phyloP scores from a whole-genome alignment of 2,329 filamentous ascomycete species.

The Microsporum canis region DNA sequence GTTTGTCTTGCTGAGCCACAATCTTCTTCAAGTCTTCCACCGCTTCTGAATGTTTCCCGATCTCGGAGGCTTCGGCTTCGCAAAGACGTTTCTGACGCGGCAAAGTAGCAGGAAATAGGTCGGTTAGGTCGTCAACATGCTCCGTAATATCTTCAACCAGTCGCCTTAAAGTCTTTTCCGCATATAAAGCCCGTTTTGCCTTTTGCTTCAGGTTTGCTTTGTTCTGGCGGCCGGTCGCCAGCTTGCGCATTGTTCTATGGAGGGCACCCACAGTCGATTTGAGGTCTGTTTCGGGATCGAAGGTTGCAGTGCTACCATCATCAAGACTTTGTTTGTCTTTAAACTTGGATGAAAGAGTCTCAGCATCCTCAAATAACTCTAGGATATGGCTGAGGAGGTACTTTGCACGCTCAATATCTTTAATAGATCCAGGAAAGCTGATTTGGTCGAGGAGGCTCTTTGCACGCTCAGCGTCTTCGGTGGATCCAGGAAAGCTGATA shows the following conservation, averaged over 20 bases:
- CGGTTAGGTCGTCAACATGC: neutral
- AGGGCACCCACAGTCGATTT: neutral
- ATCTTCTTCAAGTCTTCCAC: neutral
- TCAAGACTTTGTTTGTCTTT: neutral
- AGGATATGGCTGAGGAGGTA: neutral
- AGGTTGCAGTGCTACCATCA: neutral
- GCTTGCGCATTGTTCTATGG: neutral
- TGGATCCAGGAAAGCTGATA: neutral
- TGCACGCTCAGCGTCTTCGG: neutral
- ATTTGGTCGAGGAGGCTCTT: too few species aligned
- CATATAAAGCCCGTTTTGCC: too few species aligned
- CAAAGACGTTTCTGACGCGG: neutral
- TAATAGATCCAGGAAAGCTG: neutral
- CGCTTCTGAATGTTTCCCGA: neutral
- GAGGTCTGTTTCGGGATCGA: neutral
- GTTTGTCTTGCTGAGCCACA: neutral
- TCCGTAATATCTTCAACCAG: neutral
- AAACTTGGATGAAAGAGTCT: neutral
- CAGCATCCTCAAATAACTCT: neutral
- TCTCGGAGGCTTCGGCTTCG: too few species aligned
- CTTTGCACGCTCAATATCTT: neutral
- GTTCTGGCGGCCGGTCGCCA: neutral
- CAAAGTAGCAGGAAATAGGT: neutral
- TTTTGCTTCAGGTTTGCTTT: too few species aligned
- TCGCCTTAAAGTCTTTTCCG: too few species aligned